A percentile compares a stretch with the other conserved stretches of the same genome.
phyloP scores from a whole-genome alignment of 140 eudicot species.

The Bidens hawaiensis region DNA sequence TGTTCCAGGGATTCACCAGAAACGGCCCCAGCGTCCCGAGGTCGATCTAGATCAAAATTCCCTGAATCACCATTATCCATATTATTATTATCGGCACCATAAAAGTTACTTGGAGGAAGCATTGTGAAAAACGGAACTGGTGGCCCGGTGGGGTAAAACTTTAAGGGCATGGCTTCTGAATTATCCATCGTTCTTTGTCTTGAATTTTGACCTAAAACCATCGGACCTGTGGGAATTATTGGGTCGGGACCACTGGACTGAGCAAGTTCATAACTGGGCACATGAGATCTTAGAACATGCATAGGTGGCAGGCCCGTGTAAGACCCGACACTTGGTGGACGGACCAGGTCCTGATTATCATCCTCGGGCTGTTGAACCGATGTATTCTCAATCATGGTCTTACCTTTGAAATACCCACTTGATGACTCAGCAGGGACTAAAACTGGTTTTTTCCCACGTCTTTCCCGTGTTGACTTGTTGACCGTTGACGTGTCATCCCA shows the following conservation, averaged over 20 bases:
- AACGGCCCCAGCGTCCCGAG: slow-evolving; percentile 28
- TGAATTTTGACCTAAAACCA: slow-evolving; percentile 54
- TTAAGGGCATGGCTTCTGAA: slow-evolving; percentile 47
- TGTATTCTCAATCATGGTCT: slow-evolving; percentile 36
- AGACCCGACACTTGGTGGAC: slow-evolving; percentile 16
- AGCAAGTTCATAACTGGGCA: slow-evolving; percentile 44
- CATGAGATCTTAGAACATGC: slow-evolving; percentile 41
- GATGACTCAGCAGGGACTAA: slow-evolving; percentile 33
- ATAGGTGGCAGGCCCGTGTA: slow-evolving; percentile 45
- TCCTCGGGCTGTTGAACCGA: slow-evolving; percentile 34
- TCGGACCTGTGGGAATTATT: slow-evolving; percentile 41
- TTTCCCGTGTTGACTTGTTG: slow-evolving; percentile 53
- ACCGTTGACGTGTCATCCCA: slow-evolving; percentile 72
- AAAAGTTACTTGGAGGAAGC: slow-evolving; percentile 63
- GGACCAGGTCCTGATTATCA: slow-evolving; percentile 39
- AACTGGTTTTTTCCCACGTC: slow-evolving; percentile 52
- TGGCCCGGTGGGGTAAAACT: slow-evolving; percentile 93
- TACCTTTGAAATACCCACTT: slow-evolving; percentile 26
- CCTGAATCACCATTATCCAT: slow-evolving; percentile 46
- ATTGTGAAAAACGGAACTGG: slow-evolving; percentile 89
- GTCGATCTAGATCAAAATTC: slow-evolving; percentile 40
- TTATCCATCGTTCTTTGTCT: slow-evolving; percentile 59
- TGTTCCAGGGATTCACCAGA: slow-evolving; percentile 36
- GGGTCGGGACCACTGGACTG: slow-evolving; percentile 74
- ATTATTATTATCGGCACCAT: slow-evolving; percentile 44